These are phyloP conservation scores for Thermomucor indicae-seudaticae DNA, from an alignment of 371 early-diverging fungal genomes.

Conservation along the genomic window DNA sequence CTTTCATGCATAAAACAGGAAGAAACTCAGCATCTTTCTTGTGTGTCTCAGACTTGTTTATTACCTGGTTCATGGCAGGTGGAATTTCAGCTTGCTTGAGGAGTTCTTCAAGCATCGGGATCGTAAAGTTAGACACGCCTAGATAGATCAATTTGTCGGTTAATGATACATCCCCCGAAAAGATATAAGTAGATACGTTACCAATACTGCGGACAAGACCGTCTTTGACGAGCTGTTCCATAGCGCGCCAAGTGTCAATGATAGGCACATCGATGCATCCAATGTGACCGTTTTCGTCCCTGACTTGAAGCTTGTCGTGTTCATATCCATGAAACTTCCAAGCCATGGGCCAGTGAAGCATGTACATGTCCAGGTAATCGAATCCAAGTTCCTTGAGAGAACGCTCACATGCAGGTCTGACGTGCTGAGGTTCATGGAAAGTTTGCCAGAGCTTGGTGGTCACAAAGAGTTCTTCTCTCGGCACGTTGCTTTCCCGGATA, in stretches of 20 bases:
- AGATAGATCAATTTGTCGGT: neutral
- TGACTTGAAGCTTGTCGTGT: slow-evolving; percentile 4
- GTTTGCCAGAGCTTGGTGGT: slow-evolving; percentile 86
- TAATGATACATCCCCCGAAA: neutral
- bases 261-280: slow-evolving; percentile 41
- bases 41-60: too few species aligned
- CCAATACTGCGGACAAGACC: slow-evolving; percentile 62
- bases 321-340: slow-evolving; percentile 34
- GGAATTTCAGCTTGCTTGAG: slow-evolving; percentile 61
- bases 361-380: slow-evolving; percentile 87
- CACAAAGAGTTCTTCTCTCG: slow-evolving; percentile 52
- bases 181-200: neutral
- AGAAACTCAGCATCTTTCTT: too few species aligned
- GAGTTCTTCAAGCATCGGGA: slow-evolving; percentile 66
- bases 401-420: slow-evolving; percentile 40
- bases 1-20: slow-evolving; percentile 30
- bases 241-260: slow-evolving; percentile 70
- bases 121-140: slow-evolving; percentile 60
- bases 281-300: slow-evolving; percentile 20
- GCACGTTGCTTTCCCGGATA: slow-evolving; percentile 42
- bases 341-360: slow-evolving; percentile 60
- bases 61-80: slow-evolving; percentile 79
- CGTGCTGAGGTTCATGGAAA: slow-evolving; percentile 49
- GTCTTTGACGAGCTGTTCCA: slow-evolving; percentile 64
- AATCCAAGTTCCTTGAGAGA: slow-evolving; percentile 70